phyloP scores from a whole-genome alignment of 129 eudicot genomes.

The Tagetes patula region DNA sequence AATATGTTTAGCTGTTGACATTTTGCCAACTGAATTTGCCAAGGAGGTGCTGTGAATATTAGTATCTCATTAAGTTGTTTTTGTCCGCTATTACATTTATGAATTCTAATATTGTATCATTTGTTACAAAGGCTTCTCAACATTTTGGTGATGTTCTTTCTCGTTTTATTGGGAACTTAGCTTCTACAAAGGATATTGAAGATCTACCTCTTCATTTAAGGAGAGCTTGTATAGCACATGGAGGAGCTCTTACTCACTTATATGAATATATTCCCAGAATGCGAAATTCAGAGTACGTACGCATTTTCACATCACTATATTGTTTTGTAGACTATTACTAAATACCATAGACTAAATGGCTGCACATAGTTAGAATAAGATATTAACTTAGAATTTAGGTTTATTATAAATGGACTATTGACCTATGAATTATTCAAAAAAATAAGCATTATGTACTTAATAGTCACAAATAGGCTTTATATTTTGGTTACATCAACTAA shows the following conservation, averaged over 20 bases:
- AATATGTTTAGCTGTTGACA: slow-evolving; percentile 68
- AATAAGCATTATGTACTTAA: not conserved
- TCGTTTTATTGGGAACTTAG: slow-evolving; percentile 70
- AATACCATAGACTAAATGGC: too few species aligned
- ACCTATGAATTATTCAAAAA: not conserved
- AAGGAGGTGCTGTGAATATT: slow-evolving; percentile 50
- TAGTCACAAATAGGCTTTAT: not conserved
- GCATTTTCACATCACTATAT: slow-evolving; percentile 21
- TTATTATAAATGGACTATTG: not conserved
- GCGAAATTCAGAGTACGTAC: slow-evolving; percentile 77
- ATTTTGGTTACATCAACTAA: slow-evolving; percentile 10
- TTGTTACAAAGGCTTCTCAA: slow-evolving; percentile 77
- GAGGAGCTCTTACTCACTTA: slow-evolving; percentile 71
- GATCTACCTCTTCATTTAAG: slow-evolving; percentile 67
- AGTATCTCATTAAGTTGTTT: not conserved
- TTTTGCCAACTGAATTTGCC: slow-evolving; percentile 76
- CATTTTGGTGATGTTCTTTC: slow-evolving; percentile 93
- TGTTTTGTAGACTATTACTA: too few species aligned
- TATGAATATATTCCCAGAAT: slow-evolving; percentile 88
- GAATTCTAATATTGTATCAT: slow-evolving; percentile 25
- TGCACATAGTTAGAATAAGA: not conserved
- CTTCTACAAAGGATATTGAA: slow-evolving; percentile 47
- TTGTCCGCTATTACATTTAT: slow-evolving; percentile 6
- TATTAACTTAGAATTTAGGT: not conserved
- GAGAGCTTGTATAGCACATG: slow-evolving; percentile 86